A percentile compares a stretch with the other conserved stretches of the same genome.
phyloP scores from a whole-genome alignment of 129 eudicot genomes.

The Chrysanthemum seticuspe region DNA sequence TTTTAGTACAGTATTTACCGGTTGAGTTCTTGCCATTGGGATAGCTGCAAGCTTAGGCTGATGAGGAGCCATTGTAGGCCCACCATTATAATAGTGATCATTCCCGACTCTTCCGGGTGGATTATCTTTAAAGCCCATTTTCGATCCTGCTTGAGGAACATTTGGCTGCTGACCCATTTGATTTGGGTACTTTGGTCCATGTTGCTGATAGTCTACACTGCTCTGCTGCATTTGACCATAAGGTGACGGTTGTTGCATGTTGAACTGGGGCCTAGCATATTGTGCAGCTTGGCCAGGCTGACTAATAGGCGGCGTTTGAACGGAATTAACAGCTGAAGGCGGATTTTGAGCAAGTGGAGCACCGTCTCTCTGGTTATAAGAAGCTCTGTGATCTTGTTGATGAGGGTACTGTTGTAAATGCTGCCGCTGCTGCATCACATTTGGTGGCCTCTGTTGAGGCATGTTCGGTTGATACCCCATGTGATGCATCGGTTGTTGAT shows the following conservation, averaged over 20 bases:
- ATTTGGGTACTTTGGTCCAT: constrained; percentile 57
- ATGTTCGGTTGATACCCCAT: constrained; percentile 59
- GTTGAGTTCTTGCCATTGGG: constrained; percentile 70
- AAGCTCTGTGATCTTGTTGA: constrained; percentile 53
- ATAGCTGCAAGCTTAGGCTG: constrained; percentile 86
- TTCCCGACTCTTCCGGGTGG: constrained; percentile 51
- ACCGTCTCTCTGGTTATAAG: constrained; percentile 30
- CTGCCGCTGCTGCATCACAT: constrained; percentile 28
- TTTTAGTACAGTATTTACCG: constrained; percentile 32
- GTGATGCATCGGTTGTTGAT: constrained; percentile 64
- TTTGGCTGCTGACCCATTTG: constrained; percentile 72
- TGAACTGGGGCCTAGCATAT: constrained; percentile 48
- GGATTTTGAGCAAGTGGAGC: constrained; percentile 37
- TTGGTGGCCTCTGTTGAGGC: constrained; percentile 52
- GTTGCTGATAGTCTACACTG: constrained; percentile 51
- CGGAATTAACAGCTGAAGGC: constrained; percentile 31
- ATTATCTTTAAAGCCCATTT: constrained; percentile 58
- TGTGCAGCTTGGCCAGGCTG: constrained; percentile 48
- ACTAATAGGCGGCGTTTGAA: constrained; percentile 6
- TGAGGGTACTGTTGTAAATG: constrained; percentile 47
- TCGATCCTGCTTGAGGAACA: constrained; percentile 47
- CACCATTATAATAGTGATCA: constrained; percentile 47
- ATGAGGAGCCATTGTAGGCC: constrained; percentile 37
- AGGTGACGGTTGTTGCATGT: constrained; percentile 49
- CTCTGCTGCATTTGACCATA: constrained; percentile 43